Percentiles rank a stretch among this genome's conserved stretches.
phyloP scores from a whole-genome alignment of 768 basidiomycete genomes.

The Kwoniella dendrophila region DNA sequence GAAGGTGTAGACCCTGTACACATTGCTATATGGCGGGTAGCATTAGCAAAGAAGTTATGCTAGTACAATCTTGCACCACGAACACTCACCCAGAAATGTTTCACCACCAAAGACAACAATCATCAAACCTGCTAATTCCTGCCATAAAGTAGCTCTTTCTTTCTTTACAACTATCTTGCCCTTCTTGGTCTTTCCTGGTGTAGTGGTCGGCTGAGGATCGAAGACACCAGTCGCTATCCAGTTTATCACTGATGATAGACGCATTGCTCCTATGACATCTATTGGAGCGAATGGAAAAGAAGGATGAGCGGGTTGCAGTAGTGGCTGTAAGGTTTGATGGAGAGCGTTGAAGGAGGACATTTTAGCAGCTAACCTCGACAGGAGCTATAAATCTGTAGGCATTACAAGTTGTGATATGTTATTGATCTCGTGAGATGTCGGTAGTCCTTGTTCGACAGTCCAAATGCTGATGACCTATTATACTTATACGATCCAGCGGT shows the following conservation, averaged over 20 bases:
- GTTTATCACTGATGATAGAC: constrained; percentile 39
- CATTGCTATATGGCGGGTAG: constrained; percentile 28
- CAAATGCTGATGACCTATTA: not conserved
- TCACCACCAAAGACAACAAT: constrained; percentile 54
- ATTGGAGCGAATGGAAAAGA: constrained; percentile 35
- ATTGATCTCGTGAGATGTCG: not conserved
- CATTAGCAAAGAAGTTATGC: not conserved
- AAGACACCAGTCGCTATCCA: constrained; percentile 43
- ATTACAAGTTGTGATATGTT: not conserved
- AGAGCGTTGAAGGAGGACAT: constrained; percentile 14
- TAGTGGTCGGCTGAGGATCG: constrained; percentile 18
- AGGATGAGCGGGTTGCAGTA: constrained; percentile 34
- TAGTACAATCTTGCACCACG: constrained; percentile 33
- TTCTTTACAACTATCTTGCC: constrained; percentile 5
- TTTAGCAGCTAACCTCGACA: not conserved
- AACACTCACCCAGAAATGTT: constrained; percentile 51
- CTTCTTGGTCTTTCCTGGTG: constrained; percentile 22
- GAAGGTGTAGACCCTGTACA: constrained; percentile 63
- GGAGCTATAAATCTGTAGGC: not conserved
- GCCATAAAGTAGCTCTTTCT: constrained; percentile 32
- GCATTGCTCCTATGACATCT: constrained; percentile 42
- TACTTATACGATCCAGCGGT: no score
- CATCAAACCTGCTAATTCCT: constrained; percentile 49
- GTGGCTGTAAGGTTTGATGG: not conserved
- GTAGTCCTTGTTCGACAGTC: no score